These are phyloP conservation scores for Fusarium albidum DNA, from an alignment of 2,329 filamentous ascomycete genomes.

Conservation along the genomic window DNA sequence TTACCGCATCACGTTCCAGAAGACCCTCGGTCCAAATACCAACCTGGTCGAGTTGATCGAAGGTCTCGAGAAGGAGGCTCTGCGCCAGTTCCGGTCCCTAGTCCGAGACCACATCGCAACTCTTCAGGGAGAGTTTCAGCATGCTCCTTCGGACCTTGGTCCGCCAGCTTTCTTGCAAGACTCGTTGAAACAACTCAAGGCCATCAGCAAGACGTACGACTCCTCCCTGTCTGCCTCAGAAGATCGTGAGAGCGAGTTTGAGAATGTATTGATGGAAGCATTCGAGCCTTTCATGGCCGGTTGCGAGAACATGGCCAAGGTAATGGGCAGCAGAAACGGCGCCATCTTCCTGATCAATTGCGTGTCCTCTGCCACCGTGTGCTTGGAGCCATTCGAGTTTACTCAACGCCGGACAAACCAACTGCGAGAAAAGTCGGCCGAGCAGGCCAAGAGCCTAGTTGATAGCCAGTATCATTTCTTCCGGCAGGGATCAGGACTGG, in stretches of 20 bases:
- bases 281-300: conserved; percentile 85
- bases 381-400: conserved; percentile 70
- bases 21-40: conserved; percentile 75
- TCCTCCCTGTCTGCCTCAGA: conserved; percentile 73
- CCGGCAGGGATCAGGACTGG: conserved; percentile 76
- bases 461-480: conserved; percentile 78
- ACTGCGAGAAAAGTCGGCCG: conserved; percentile 64
- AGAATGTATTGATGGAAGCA: conserved; percentile 77
- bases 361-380: conserved; percentile 63
- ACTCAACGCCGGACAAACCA: conserved; percentile 62
- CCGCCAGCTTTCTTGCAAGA: conserved; percentile 84
- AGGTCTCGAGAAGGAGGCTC: conserved; percentile 76
- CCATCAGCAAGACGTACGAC: conserved; percentile 87
- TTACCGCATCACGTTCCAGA: conserved; percentile 85
- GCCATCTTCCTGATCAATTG: conserved; percentile 81
- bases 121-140: conserved; percentile 75
- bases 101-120: conserved; percentile 82
- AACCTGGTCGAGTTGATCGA: conserved; percentile 73
- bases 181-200: conserved; percentile 77
- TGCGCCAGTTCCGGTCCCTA: conserved; percentile 82
- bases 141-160: conserved; percentile 75
- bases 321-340: conserved; percentile 65
- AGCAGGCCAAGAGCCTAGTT: conserved; percentile 65
- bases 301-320: conserved; percentile 74
- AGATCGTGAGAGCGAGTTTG: conserved; percentile 73